phyloP scores from a whole-genome alignment of 1,284 basidiomycete species.

The Afroboletus lepidellus region DNA sequence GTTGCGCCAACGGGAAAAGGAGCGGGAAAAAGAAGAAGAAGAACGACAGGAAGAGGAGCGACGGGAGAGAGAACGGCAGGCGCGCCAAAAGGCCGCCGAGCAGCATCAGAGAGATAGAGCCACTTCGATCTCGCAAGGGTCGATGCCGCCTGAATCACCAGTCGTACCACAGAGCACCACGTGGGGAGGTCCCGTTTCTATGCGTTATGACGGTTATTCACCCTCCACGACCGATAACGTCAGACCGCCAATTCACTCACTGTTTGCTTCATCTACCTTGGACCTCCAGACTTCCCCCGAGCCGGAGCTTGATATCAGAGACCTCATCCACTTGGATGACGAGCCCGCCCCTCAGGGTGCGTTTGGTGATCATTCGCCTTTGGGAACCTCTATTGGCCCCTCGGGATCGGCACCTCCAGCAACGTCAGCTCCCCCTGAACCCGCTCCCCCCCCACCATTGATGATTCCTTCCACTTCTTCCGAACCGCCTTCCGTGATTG shows the following conservation, averaged over 20 bases:
- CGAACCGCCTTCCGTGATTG: conserved; percentile 8
- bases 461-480: conserved; percentile 8
- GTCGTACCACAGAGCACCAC: conserved; percentile 41
- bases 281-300: conserved; percentile 45
- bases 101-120: conserved; percentile 46
- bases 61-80: conserved; percentile 61
- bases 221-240: conserved; percentile 22
- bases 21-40: conserved; percentile 55
- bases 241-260: conserved; percentile 37
- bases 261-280: conserved; percentile 45
- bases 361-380: conserved; percentile 17
- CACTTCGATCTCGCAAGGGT: conserved; percentile 42
- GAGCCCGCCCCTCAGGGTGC: conserved; percentile 40
- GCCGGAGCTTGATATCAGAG: conserved; percentile 68
- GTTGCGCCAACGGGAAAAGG: conserved; percentile 53
- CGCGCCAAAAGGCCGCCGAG: conserved; percentile 49
- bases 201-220: conserved; percentile 27
- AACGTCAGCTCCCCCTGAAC: conserved; percentile 15
- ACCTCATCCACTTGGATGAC: conserved; percentile 77
- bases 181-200: conserved; percentile 61
- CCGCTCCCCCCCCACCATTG: conserved; percentile 18
- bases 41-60: conserved; percentile 52
- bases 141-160: conserved; percentile 66
- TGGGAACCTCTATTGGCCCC: conserved; percentile 11
- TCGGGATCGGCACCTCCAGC: conserved; percentile 6